Conservation (phyloP, 1,139 yeast species). For the Pichia sp. region DNA sequence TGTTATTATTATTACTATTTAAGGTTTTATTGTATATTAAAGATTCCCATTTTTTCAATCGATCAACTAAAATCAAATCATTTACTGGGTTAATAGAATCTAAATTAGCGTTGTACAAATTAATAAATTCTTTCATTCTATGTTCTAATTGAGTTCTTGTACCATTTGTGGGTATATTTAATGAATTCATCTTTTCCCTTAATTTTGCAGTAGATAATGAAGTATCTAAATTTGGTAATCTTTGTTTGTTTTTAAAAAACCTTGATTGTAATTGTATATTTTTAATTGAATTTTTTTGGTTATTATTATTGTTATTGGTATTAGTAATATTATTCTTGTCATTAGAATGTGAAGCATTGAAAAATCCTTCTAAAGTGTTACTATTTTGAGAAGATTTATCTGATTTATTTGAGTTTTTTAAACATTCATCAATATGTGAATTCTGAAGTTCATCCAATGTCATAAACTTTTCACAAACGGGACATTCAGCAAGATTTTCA, state of each 20-base stretch:
- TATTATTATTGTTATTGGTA: too few species aligned
- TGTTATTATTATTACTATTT: not conserved
- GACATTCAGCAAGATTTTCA: constrained; percentile 48
- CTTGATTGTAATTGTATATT: constrained; percentile 22
- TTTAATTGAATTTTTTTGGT: too few species aligned
- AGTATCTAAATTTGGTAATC: constrained; percentile 47
- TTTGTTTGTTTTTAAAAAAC: constrained; percentile 15
- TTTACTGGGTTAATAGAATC: constrained; percentile 66
- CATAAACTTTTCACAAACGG: constrained; percentile 57
- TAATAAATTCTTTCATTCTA: constrained; percentile 73
- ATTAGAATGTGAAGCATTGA: too few species aligned
- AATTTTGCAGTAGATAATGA: constrained; percentile 54
- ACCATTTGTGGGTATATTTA: constrained; percentile 59
- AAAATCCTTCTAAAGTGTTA: constrained; percentile 17
- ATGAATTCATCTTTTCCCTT: constrained; percentile 49
- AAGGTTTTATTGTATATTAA: constrained; percentile 19
- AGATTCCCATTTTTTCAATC: constrained; percentile 66
- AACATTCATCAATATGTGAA: constrained; percentile 66
- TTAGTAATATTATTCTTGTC: too few species aligned
- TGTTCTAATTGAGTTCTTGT: constrained; percentile 56
- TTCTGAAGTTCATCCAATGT: constrained; percentile 54
- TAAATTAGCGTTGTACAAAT: constrained; percentile 75
- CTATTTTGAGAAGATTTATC: constrained; percentile 1
- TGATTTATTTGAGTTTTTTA: constrained; percentile 27
- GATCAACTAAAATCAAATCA: constrained; percentile 47